Evolutionary conservation across 345 rosid genomes (phyloP).

Genomic region (Bruguiera sexangula): DNA sequence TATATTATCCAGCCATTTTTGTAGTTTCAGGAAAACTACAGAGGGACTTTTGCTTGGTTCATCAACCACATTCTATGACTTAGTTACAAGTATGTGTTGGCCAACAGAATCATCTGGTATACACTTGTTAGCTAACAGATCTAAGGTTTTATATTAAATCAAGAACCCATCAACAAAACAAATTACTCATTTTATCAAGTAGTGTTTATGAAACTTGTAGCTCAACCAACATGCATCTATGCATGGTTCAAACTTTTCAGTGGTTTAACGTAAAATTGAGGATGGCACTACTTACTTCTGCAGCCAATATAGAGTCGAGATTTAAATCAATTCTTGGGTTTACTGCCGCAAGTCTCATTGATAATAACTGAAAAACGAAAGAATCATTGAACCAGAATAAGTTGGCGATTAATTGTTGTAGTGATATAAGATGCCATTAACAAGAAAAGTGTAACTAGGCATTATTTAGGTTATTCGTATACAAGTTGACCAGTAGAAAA

Average conservation of each 20-base stretch:
- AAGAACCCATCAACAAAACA: not conserved
- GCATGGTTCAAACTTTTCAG: not conserved
- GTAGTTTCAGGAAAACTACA: not conserved
- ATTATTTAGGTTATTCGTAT: not conserved
- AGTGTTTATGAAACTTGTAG: not conserved
- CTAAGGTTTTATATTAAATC: not conserved
- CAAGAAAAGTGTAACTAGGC: too few relatives aligned
- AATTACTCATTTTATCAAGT: not conserved
- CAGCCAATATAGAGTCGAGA: conserved; percentile 60
- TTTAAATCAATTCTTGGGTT: conserved; percentile 80
- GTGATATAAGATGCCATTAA: too few relatives aligned
- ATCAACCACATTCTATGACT: not conserved
- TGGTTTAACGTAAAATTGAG: too few relatives aligned
- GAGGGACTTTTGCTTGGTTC: not conserved
- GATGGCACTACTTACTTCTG: conserved; percentile 59
- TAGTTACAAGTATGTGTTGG: not conserved
- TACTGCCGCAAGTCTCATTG: conserved; percentile 93
- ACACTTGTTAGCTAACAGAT: not conserved
- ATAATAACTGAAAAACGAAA: conserved; percentile 60
- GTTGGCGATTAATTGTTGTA: not conserved
- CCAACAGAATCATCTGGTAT: not conserved
- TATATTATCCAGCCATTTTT: too few relatives aligned
- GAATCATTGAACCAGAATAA: conserved; percentile 2
- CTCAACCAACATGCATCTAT: not conserved
- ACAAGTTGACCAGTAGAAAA: not conserved